Conservation (phyloP, 257 asterid genomes). For the Penstemon davidsonii region DNA sequence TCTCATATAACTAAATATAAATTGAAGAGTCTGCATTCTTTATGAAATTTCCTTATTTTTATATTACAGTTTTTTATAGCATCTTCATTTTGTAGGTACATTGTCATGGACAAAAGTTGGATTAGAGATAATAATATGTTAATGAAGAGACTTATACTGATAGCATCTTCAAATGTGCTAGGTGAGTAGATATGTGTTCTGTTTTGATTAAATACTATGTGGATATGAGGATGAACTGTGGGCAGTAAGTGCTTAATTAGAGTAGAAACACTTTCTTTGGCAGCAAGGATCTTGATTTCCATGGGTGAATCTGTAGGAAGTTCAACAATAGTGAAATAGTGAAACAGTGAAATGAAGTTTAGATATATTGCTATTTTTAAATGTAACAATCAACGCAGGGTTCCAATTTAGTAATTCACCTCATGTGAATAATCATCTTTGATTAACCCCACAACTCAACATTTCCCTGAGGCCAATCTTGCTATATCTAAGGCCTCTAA, state of each 20-base stretch:
- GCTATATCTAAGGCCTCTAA: background rate
- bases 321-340: too few relatives aligned
- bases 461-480: constrained; percentile 9
- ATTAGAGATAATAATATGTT: too few relatives aligned
- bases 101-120: too few relatives aligned
- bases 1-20: too few relatives aligned
- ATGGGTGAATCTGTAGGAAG: too few relatives aligned
- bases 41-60: too few relatives aligned
- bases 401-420: background rate
- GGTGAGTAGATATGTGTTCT: constrained; percentile 49
- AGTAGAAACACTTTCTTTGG: constrained; percentile 6
- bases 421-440: background rate
- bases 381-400: background rate
- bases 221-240: constrained; percentile 16
- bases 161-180: constrained; percentile 52
- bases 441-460: constrained; percentile 10
- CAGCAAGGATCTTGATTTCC: background rate
- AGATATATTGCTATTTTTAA: too few relatives aligned
- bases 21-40: too few relatives aligned
- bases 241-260: constrained; percentile 12
- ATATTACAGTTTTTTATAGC: too few relatives aligned
- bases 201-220: constrained; percentile 13
- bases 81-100: too few relatives aligned
- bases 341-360: too few relatives aligned
- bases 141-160: too few relatives aligned